Conservation (phyloP, 768 basidiomycete genomes). For the Pleurotus citrinopileatus region DNA sequence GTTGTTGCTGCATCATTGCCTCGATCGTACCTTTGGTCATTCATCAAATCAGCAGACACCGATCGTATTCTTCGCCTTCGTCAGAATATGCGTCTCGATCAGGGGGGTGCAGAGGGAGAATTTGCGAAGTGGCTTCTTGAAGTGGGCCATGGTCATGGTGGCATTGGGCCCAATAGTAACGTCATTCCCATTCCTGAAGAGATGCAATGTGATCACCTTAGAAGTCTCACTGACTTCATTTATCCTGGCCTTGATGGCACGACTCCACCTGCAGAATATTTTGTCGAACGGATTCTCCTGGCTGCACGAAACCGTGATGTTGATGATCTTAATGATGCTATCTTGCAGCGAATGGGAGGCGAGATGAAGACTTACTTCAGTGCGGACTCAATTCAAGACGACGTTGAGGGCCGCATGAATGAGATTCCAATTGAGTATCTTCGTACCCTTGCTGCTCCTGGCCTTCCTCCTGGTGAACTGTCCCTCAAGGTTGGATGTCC, state of each 20-base stretch:
- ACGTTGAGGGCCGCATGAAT: background rate
- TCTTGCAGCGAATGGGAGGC: conserved; percentile 9
- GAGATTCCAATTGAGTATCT: conserved; percentile 34
- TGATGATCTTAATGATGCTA: conserved; percentile 19
- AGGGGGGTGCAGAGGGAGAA: conserved; percentile 19
- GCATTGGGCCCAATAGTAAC: background rate
- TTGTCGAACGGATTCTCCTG: conserved; percentile 24
- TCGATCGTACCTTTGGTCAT: conserved; percentile 32
- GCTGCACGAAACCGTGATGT: conserved; percentile 23
- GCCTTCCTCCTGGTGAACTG: conserved; percentile 37
- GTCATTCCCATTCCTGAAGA: background rate
- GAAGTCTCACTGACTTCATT: background rate
- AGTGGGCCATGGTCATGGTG: conserved; percentile 27
- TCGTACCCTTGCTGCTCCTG: conserved; percentile 30
- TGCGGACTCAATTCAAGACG: background rate
- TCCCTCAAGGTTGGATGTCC: conserved; percentile 29
- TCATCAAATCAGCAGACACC: conserved; percentile 6
- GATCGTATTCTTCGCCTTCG: conserved; percentile 21
- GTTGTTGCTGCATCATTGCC: conserved; percentile 32
- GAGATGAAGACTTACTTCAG: conserved; percentile 1
- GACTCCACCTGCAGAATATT: conserved; percentile 13
- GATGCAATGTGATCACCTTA: background rate
- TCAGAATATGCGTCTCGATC: conserved; percentile 34
- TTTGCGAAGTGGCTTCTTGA: conserved; percentile 32
- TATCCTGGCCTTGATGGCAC: background rate